Evolutionary conservation across 73 alveolate genomes (phyloP).

Genomic region (Tetrahymena malaccensis): DNA sequence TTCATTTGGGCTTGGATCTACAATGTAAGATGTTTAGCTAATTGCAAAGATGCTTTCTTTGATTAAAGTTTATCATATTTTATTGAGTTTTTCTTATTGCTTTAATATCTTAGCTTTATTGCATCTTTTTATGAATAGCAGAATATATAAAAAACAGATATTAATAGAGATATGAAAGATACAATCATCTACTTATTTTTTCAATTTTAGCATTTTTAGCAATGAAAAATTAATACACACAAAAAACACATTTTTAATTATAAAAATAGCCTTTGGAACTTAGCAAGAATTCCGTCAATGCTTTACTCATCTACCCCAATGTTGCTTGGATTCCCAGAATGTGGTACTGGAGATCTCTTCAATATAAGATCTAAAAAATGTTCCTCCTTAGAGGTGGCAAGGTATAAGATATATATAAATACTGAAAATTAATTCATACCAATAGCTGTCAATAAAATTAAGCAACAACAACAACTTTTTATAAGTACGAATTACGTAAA

Average conservation of each 20-base stretch:
- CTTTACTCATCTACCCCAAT: constrained; percentile 42
- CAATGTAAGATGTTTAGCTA: constrained; percentile 6
- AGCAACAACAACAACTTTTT: neutral
- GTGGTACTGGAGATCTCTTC: constrained; percentile 67
- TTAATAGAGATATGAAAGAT: neutral
- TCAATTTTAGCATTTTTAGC: neutral
- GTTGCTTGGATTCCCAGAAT: constrained; percentile 71
- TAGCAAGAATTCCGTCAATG: constrained; percentile 60
- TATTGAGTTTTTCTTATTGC: neutral
- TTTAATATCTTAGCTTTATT: neutral
- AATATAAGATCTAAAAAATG: constrained; percentile 65
- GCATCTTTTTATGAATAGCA: neutral
- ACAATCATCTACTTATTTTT: neutral
- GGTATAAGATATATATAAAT: constrained; percentile 1
- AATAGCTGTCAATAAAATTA: neutral
- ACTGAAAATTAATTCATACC: neutral
- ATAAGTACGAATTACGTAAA: neutral
- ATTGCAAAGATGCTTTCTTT: neutral
- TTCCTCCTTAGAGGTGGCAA: constrained; percentile 83
- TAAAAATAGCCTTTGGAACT: constrained; percentile 9
- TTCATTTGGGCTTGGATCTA: constrained; percentile 65
- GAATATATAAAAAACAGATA: neutral
- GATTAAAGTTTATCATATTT: neutral
- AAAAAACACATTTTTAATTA: neutral
- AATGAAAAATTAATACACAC: neutral